Percentiles rank a stretch among this genome's conserved stretches.
Conservation (phyloP, 192 early-diverging fungal species). For the Rhizoclosmatium sp. region DNA sequence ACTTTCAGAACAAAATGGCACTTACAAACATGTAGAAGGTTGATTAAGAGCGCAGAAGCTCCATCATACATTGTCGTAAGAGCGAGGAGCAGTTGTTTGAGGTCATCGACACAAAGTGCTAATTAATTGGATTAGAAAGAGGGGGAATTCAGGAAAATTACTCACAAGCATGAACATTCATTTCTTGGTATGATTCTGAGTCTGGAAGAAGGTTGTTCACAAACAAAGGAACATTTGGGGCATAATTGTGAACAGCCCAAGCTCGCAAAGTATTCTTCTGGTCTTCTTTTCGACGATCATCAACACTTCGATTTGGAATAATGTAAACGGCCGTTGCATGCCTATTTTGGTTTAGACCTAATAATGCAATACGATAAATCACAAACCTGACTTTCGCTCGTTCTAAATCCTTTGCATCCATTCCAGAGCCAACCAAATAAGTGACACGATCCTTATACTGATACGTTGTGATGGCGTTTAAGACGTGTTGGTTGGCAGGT, state of each 20-base stretch:
- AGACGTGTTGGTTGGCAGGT: conserved; percentile 30
- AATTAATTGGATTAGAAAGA: background rate
- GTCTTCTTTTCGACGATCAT: conserved; percentile 65
- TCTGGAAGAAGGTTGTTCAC: conserved; percentile 69
- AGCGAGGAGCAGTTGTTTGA: conserved; percentile 49
- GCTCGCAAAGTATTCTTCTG: conserved; percentile 71
- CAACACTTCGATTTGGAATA: conserved; percentile 54
- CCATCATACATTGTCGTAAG: conserved; percentile 44
- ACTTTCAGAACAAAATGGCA: background rate
- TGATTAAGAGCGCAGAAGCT: conserved; percentile 67
- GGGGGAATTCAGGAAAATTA: background rate
- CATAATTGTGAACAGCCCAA: conserved; percentile 71
- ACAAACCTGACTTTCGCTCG: conserved; percentile 45
- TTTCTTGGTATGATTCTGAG: conserved; percentile 66
- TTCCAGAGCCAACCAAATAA: conserved; percentile 50
- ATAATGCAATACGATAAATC: background rate
- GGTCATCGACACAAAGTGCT: conserved; percentile 49
- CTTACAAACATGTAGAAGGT: conserved; percentile 62
- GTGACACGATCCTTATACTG: conserved; percentile 40
- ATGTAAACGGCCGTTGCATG: conserved; percentile 47
- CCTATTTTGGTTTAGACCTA: background rate
- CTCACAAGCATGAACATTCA: conserved; percentile 58
- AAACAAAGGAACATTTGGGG: conserved; percentile 64
- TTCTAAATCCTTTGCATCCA: conserved; percentile 46
- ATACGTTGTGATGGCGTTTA: conserved; percentile 32